Evolutionary conservation across 1,284 basidiomycete genomes (phyloP), one percentile per base, ranked within the genome.

Genomic region (Mycena sp.): DNA sequence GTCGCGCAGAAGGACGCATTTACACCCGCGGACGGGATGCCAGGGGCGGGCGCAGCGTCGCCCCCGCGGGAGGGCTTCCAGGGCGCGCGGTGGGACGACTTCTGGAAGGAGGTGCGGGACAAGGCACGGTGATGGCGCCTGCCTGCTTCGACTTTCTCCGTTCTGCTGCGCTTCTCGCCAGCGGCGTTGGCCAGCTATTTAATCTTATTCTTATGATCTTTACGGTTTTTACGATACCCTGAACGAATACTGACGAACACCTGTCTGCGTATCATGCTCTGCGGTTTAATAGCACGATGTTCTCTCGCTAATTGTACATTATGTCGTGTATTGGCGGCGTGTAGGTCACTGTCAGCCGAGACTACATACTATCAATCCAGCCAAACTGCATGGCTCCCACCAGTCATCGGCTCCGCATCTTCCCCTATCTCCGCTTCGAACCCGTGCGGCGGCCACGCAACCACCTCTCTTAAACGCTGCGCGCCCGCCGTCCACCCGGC

Each of bases 1-100:
- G 74, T 77, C 16, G 87, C 87, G 2, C 87, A 88, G 67, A 78
- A 77, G 57, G 80, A 82, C 29, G 85, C 82, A 14, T 87, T 55
- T 56, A 23, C 52, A 30, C 61, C 48, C 6, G 12, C 58, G 14
- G 66, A 65, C 4, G 61, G 58, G 1, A 64, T 67, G 62, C 61
- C 21, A 4, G 26, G 25, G 0, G 37, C 51, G 6, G 25, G 29
- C 12, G 19, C 41, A 10, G 50, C 40, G 28, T 38, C 5, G 21
- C 38, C 65, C 2, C 59, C 66, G 19, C 58, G 46, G 44, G 11
- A 54, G 23, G 50, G 40, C 32, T 32, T 29, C 53, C 41, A 59
- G 37, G 58, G 41, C 3, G 58, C 28, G 10, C 26, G 58, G 43
- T 63, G 55, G 55, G 61, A 57, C 21, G 54, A 45, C n/a, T 63